These are phyloP conservation scores for Penicillium decumbens DNA, from an alignment of 2,329 filamentous ascomycete species.

Conservation along the genomic window DNA sequence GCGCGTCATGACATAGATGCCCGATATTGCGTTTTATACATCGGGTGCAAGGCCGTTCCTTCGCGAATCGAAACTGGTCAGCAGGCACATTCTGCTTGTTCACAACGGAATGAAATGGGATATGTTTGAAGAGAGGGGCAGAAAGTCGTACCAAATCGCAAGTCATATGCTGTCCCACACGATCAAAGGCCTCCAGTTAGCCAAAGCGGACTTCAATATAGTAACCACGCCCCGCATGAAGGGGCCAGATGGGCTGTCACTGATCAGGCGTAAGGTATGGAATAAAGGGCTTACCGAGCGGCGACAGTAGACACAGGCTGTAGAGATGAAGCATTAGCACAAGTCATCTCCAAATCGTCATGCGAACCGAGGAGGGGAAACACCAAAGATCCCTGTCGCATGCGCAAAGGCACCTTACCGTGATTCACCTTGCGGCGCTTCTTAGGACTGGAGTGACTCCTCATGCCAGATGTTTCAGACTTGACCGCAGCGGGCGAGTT, in stretches of 20 bases:
- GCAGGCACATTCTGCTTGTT: slow-evolving; percentile 8
- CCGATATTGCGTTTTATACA: slow-evolving; percentile 99
- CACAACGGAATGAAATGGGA: slow-evolving; percentile 18
- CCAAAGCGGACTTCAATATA: slow-evolving; percentile 30
- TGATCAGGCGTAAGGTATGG: slow-evolving; percentile 14
- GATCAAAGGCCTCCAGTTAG: slow-evolving; percentile 39
- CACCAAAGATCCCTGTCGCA: slow-evolving; percentile 25
- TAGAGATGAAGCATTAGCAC: slow-evolving; percentile 35
- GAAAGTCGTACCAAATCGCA: slow-evolving; percentile 71
- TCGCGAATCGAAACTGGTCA: slow-evolving; percentile 21
- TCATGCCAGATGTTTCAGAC: slow-evolving; percentile 31
- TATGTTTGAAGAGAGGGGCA: slow-evolving; percentile 15
- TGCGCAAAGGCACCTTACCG: slow-evolving; percentile 54
- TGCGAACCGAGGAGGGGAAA: slow-evolving; percentile 14
- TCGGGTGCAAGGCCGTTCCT: slow-evolving; percentile 94
- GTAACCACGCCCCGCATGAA: neutral
- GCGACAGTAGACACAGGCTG: slow-evolving; percentile 84
- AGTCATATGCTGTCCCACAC: slow-evolving; percentile 72
- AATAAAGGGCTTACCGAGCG: slow-evolving; percentile 69
- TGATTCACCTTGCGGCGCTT: slow-evolving; percentile 88
- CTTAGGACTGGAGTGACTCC: slow-evolving; percentile 57
- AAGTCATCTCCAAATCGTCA: slow-evolving; percentile 14
- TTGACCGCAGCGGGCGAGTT: slow-evolving; percentile 29
- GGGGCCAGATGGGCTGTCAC: slow-evolving; percentile 5
- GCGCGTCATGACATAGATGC: slow-evolving; percentile 96